A percentile compares a stretch with the other conserved stretches of the same genome.
Conservation (phyloP, 2,329 filamentous ascomycete genomes). For the Penicillium aurantiogriseum region DNA sequence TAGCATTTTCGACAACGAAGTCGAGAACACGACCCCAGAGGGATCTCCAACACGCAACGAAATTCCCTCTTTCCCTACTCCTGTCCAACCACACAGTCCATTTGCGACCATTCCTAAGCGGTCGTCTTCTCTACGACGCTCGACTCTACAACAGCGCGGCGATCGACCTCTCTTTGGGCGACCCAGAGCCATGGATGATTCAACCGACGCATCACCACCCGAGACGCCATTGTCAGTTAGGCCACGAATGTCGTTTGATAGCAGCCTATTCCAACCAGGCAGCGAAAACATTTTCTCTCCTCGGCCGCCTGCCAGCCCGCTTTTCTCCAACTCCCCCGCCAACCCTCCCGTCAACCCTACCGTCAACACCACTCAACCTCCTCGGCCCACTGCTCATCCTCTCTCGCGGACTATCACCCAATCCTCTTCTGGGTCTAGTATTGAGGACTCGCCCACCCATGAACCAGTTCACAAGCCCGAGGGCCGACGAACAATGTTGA, state of each 20-base stretch:
- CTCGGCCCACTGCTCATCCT: slow-evolving; percentile 64
- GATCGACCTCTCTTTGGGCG: slow-evolving; percentile 59
- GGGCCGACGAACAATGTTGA: slow-evolving; percentile 51
- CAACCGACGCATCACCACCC: slow-evolving; percentile 56
- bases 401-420: slow-evolving; percentile 83
- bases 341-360: neutral
- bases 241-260: slow-evolving; percentile 75
- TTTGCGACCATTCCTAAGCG: slow-evolving; percentile 62
- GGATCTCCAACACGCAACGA: slow-evolving; percentile 29
- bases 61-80: slow-evolving; percentile 26
- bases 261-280: slow-evolving; percentile 62
- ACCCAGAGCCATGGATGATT: slow-evolving; percentile 33
- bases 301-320: slow-evolving; percentile 53
- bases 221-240: slow-evolving; percentile 57
- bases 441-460: slow-evolving; percentile 71
- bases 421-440: slow-evolving; percentile 77
- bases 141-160: slow-evolving; percentile 80
- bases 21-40: slow-evolving; percentile 21
- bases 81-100: slow-evolving; percentile 45
- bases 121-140: slow-evolving; percentile 76
- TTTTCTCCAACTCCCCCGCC: slow-evolving; percentile 33
- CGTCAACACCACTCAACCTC: slow-evolving; percentile 32
- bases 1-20: slow-evolving; percentile 67
- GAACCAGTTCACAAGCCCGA: slow-evolving; percentile 57
- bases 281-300: slow-evolving; percentile 66